phyloP scores from a whole-genome alignment of 2,329 filamentous ascomycete genomes.

The Fusarium drepaniforme region DNA sequence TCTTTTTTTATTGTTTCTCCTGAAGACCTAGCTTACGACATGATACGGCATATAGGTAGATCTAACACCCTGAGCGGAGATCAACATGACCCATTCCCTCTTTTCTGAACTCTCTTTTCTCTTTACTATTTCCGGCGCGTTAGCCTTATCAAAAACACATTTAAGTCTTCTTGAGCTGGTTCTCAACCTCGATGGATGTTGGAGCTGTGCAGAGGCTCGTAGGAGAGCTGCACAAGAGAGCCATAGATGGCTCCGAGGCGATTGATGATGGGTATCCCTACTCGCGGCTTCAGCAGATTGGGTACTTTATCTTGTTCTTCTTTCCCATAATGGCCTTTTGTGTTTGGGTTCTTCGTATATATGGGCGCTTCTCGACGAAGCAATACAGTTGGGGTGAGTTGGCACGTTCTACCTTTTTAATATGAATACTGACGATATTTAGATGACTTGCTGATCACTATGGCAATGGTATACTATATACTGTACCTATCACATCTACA shows the following conservation, averaged over 20 bases:
- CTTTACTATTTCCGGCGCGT: background rate
- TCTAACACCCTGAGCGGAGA: conserved; percentile 5
- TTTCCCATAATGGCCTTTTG: conserved; percentile 27
- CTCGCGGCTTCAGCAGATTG: conserved; percentile 29
- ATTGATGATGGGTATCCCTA: conserved; percentile 23
- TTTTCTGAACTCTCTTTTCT: background rate
- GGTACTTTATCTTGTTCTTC: conserved; percentile 35
- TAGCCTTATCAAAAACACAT: background rate
- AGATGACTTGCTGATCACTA: conserved; percentile 29
- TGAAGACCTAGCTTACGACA: background rate
- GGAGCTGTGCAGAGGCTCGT: conserved; percentile 15
- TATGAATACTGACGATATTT: background rate
- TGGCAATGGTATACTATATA: conserved; percentile 22
- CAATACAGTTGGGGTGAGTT: conserved; percentile 30
- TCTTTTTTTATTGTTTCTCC: background rate
- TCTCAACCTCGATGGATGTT: conserved; percentile 22
- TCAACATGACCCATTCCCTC: background rate
- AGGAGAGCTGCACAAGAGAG: conserved; percentile 13
- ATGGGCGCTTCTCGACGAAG: conserved; percentile 26
- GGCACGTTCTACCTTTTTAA: background rate
- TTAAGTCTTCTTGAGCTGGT: conserved; percentile 8
- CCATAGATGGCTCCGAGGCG: conserved; percentile 1
- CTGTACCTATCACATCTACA: background rate
- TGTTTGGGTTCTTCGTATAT: conserved; percentile 23
- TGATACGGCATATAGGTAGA: conserved; percentile 8